phyloP scores from a whole-genome alignment of 1,284 basidiomycete species.

The Singerocomus inundabilis region DNA sequence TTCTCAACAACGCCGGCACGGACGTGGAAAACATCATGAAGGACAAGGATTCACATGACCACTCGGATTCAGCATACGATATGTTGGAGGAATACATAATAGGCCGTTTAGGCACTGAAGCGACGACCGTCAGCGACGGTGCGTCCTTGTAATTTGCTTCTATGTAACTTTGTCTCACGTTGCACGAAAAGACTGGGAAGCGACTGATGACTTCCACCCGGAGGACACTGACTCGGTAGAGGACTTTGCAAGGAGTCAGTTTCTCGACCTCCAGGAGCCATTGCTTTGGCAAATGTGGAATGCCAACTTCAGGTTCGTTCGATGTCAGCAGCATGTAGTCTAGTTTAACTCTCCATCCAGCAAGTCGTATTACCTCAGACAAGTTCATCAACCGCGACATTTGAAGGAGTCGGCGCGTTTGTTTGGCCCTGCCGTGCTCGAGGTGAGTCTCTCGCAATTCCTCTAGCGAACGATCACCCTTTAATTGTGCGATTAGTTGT shows the following conservation, averaged over 20 bases:
- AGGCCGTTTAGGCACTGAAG: constrained; percentile 77
- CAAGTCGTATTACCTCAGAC: constrained; percentile 94
- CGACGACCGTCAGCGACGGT: constrained; percentile 79
- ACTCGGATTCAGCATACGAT: constrained; percentile 89
- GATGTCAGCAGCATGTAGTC: background rate
- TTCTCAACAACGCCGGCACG: constrained; percentile 79
- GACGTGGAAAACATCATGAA: constrained; percentile 85
- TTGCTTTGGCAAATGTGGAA: constrained; percentile 84
- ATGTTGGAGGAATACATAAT: constrained; percentile 88
- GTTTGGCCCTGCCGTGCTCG: constrained; percentile 82
- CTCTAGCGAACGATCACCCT: background rate
- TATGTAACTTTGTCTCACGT: constrained; percentile 2
- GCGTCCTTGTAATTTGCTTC: constrained; percentile 31
- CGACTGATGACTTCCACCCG: constrained; percentile 85
- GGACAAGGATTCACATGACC: constrained; percentile 85
- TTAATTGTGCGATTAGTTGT: constrained; percentile 47
- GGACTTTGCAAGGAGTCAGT: constrained; percentile 87
- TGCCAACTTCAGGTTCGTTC: constrained; percentile 68
- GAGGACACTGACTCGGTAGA: constrained; percentile 78
- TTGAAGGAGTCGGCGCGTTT: constrained; percentile 83
- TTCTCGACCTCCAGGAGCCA: constrained; percentile 89
- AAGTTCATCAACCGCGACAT: constrained; percentile 96
- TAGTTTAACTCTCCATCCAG: constrained; percentile 36
- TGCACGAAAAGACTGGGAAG: constrained; percentile 73
- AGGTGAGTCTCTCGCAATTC: constrained; percentile 46